Evolutionary conservation across 1,284 basidiomycete genomes (phyloP).

Genomic region (Melampsora allii-populina): DNA sequence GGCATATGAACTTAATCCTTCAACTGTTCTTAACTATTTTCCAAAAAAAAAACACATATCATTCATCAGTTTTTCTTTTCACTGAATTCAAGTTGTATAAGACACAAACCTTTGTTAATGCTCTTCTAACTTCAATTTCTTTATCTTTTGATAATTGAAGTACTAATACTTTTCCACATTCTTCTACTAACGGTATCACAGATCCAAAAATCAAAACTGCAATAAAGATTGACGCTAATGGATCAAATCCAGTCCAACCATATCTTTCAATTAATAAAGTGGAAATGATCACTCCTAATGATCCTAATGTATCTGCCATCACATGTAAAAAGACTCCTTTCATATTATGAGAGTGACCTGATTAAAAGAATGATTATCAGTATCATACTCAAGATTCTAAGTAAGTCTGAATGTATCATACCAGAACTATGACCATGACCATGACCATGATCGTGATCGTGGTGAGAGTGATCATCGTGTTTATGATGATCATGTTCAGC

Average conservation of each 20-base stretch:
- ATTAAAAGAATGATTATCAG: slow-evolving; percentile 45
- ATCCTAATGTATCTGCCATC: slow-evolving; percentile 62
- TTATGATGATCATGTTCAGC: neutral
- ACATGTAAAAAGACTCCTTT: slow-evolving; percentile 86
- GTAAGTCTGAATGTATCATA: slow-evolving; percentile 56
- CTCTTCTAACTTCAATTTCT: slow-evolving; percentile 65
- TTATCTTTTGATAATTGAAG: slow-evolving; percentile 73
- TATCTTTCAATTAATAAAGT: slow-evolving; percentile 93
- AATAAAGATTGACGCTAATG: slow-evolving; percentile 95
- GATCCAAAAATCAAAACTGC: slow-evolving; percentile 91
- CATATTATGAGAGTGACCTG: slow-evolving; percentile 94
- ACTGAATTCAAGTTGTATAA: slow-evolving; percentile 21
- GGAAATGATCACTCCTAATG: slow-evolving; percentile 97
- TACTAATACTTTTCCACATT: slow-evolving; percentile 81
- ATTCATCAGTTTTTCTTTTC: neutral
- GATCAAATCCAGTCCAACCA: slow-evolving; percentile 99
- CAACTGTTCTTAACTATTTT: slow-evolving; percentile 60
- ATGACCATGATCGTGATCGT: slow-evolving; percentile 57
- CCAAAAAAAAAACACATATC: slow-evolving; percentile 20
- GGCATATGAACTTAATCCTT: slow-evolving; percentile 76
- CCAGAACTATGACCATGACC: slow-evolving; percentile 47
- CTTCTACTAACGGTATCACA: slow-evolving; percentile 89
- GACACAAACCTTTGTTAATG: slow-evolving; percentile 69
- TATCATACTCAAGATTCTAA: slow-evolving; percentile 53
- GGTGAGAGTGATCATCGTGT: neutral